phyloP scores from a whole-genome alignment of 176 grass and related monocot genomes.

The Eleusine coracana region DNA sequence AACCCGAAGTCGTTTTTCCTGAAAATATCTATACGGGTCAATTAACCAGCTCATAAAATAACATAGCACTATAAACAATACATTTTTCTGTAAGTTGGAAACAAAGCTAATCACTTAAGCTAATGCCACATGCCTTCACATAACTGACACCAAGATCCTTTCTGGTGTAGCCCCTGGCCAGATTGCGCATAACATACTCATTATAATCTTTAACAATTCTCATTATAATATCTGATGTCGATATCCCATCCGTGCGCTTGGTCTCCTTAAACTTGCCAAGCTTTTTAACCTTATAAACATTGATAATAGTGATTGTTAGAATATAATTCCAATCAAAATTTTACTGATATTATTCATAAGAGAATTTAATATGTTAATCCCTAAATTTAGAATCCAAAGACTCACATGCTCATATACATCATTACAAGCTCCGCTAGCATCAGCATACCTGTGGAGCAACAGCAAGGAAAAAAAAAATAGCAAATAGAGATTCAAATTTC shows the following conservation, averaged over 20 bases:
- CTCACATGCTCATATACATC: slow-evolving; percentile 97
- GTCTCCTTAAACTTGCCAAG: slow-evolving; percentile 95
- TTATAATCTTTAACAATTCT: slow-evolving; percentile 98
- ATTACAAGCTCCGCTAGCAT: slow-evolving; percentile 88
- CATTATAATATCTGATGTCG: slow-evolving; percentile 99
- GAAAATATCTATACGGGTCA: slow-evolving; percentile 37
- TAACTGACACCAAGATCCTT: slow-evolving; percentile 98
- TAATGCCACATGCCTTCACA: slow-evolving; percentile 69
- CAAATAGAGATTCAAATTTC: slow-evolving; percentile 19
- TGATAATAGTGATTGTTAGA: slow-evolving; percentile 22
- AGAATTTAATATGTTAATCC: slow-evolving; percentile 1
- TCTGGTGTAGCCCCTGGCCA: slow-evolving; percentile 91
- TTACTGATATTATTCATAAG: slow-evolving; percentile 4
- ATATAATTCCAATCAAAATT: slow-evolving; percentile 5
- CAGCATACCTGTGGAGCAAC: slow-evolving; percentile 76
- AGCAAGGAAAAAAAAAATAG: slow-evolving; percentile 36
- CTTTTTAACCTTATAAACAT: slow-evolving; percentile 68
- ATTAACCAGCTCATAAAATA: slow-evolving; percentile 26
- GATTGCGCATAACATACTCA: slow-evolving; percentile 95
- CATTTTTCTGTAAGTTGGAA: background rate
- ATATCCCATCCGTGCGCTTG: slow-evolving; percentile 91
- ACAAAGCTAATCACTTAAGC: background rate
- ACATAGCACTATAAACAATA: slow-evolving; percentile 21
- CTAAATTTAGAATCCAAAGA: slow-evolving; percentile 32
- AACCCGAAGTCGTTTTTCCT: slow-evolving; percentile 93